These are phyloP conservation scores for Ramalina intermedia DNA, from an alignment of 495 filamentous ascomycete species.

Conservation along the genomic window DNA sequence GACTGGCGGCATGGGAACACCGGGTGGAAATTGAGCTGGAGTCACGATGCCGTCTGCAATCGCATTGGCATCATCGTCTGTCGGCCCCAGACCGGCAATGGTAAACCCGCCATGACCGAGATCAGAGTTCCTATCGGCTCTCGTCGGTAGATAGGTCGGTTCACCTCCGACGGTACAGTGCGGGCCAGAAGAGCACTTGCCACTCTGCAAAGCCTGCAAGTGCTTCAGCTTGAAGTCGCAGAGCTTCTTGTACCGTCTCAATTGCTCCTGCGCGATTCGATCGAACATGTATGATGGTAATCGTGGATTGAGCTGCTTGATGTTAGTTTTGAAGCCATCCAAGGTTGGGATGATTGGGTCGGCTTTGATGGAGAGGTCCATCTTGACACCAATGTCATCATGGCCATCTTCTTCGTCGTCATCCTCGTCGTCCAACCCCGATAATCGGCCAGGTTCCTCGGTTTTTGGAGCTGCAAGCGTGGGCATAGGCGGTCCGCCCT, in stretches of 20 bases:
- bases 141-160: conserved; percentile 32
- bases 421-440: conserved; percentile 26
- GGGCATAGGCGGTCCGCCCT: conserved; percentile 34
- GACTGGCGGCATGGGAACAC: conserved; percentile 74
- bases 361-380: conserved; percentile 31
- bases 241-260: conserved; percentile 64
- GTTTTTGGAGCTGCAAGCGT: conserved; percentile 26
- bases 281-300: conserved; percentile 58
- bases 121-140: conserved; percentile 17
- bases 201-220: conserved; percentile 34
- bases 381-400: conserved; percentile 31
- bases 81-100: conserved; percentile 26
- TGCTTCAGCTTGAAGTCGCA: conserved; percentile 63
- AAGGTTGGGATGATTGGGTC: conserved; percentile 52
- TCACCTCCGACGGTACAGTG: conserved; percentile 55
- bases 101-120: conserved; percentile 29
- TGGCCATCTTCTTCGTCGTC: conserved; percentile 30
- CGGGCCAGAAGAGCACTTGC: conserved; percentile 41
- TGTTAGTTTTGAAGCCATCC: conserved; percentile 65
- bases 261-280: conserved; percentile 70
- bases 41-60: conserved; percentile 52
- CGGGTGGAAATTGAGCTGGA: conserved; percentile 58
- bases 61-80: conserved; percentile 48
- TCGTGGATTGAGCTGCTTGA: conserved; percentile 55
- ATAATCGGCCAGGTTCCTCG: conserved; percentile 12